Base-by-base conservation (phyloP, 805 yeast species). In the Wickerhamomyces chaumierensis region DNA sequence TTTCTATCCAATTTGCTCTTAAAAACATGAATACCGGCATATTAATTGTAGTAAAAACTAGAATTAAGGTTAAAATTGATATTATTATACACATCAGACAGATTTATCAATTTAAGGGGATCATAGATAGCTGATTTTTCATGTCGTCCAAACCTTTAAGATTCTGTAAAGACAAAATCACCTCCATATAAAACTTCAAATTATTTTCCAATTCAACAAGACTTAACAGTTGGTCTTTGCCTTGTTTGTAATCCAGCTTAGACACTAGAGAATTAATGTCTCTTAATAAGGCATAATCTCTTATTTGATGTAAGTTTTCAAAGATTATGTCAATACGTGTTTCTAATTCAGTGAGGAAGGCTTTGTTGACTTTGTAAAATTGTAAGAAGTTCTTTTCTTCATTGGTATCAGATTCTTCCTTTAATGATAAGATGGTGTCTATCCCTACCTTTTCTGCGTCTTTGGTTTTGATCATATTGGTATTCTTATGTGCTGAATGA, bases 181-280 rank as follows among this genome's bases (percentile, higher is more conserved):
- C 18, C 14, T 31, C 33, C 33, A 31, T 31, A 31, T 31, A 31
- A 15, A 31, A 31, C 18, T 15, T 31, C 33, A 12, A 50, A 16
- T 52, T 46, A 33, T 48, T 50, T 29, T 53, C 56, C 18, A 46
- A 21, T 21, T 50, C 47, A 9, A 49, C 14, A 9, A 25, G 12
- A 25, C n/a, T 25, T 25, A 25, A 25, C 4, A 25, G 5, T 25
- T 25, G 29, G 12, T 8, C 12, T 25, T 25, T 9, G n/a, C 29
- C 29, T 11, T 25, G 29, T 25, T 25, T 25, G 12, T 25, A 25
- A 6, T 25, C 5, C 29, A 25, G 12, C 12, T 25, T 25, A 8
- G 29, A 9, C 9, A 25, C 29, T 4, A 31, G 13, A 16, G 33
- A 31, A 31, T 31, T 31, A 9, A 31, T 8, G 5, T 31, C 18